Evolutionary conservation across 2,329 filamentous ascomycete genomes (phyloP).

Genomic region (Clarireedia hainanense): DNA sequence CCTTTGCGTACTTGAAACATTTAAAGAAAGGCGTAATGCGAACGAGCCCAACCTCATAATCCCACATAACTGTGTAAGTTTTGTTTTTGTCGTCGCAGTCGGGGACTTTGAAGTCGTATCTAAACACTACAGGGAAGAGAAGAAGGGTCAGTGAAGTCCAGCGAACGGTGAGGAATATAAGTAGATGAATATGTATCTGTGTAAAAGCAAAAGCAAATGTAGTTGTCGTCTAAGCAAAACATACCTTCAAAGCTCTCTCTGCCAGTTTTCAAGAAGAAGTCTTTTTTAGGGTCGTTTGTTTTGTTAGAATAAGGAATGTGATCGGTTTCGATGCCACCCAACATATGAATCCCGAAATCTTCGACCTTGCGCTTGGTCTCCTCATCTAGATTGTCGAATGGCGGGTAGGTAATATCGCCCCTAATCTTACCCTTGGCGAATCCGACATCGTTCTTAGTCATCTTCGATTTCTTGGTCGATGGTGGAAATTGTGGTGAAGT

Average conservation of each 20-base stretch:
- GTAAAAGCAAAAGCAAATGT: background rate
- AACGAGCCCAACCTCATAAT: conserved; percentile 90
- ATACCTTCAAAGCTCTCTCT: conserved; percentile 83
- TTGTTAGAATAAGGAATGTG: conserved; percentile 67
- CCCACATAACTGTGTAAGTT: conserved; percentile 83
- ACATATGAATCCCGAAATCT: conserved; percentile 58
- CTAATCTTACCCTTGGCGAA: conserved; percentile 54
- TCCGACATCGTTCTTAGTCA: conserved; percentile 56
- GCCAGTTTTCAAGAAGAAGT: conserved; percentile 78
- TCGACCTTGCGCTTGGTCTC: conserved; percentile 49
- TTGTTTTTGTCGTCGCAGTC: conserved; percentile 53
- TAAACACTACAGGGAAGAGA: conserved; percentile 54
- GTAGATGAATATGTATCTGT: background rate
- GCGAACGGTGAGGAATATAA: background rate
- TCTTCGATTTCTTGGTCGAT: conserved; percentile 44
- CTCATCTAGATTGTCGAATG: conserved; percentile 60
- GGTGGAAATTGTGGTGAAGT: conserved; percentile 21
- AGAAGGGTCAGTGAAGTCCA: conserved; percentile 9
- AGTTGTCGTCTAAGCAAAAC: conserved; percentile 16
- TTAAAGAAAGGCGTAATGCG: conserved; percentile 95
- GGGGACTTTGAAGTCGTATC: conserved; percentile 72
- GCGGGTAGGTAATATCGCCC: conserved; percentile 64
- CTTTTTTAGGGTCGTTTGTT: conserved; percentile 78
- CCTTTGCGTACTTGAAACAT: conserved; percentile 80
- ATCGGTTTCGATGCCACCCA: conserved; percentile 52